Evolutionary conservation across 306 rosid species (phyloP).

Genomic region (Corylus heterophylla): DNA sequence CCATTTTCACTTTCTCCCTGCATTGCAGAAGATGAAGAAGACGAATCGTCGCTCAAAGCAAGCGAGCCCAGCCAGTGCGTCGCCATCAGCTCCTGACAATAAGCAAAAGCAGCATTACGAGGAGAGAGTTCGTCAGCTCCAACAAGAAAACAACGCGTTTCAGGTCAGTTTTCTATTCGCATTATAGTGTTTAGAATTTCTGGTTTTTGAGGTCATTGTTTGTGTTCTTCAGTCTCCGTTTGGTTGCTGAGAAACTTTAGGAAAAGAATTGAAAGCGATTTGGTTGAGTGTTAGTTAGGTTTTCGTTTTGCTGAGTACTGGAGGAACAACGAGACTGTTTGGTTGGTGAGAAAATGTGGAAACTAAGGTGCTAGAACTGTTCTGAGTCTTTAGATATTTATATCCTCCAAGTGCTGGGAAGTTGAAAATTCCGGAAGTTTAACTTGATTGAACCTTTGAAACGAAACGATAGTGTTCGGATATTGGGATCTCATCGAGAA

Average conservation of each 20-base stretch:
- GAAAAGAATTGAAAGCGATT: background rate
- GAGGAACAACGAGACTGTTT: background rate
- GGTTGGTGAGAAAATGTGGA: background rate
- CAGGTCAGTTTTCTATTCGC: constrained; percentile 43
- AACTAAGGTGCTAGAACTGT: background rate
- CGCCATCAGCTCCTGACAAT: constrained; percentile 34
- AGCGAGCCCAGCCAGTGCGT: constrained; percentile 39
- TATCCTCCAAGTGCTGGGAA: background rate
- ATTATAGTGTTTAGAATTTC: background rate
- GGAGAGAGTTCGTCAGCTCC: constrained; percentile 58
- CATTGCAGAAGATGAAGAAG: constrained; percentile 52
- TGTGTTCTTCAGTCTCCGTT: constrained; percentile 16
- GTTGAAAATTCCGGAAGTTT: background rate
- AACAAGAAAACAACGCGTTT: constrained; percentile 52
- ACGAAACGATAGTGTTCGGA: background rate
- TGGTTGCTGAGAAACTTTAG: constrained; percentile 21
- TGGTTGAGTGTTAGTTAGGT: constrained; percentile 13
- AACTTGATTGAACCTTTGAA: background rate
- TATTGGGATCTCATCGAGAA: background rate
- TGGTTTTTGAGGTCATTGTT: background rate
- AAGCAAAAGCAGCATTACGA: constrained; percentile 29
- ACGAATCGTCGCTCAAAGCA: constrained; percentile 68
- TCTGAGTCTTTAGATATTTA: too few species aligned
- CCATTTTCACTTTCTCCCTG: background rate
- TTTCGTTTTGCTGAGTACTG: background rate